Conservation (phyloP, 208 protist genomes). For the Wallacemonas collosoma region DNA sequence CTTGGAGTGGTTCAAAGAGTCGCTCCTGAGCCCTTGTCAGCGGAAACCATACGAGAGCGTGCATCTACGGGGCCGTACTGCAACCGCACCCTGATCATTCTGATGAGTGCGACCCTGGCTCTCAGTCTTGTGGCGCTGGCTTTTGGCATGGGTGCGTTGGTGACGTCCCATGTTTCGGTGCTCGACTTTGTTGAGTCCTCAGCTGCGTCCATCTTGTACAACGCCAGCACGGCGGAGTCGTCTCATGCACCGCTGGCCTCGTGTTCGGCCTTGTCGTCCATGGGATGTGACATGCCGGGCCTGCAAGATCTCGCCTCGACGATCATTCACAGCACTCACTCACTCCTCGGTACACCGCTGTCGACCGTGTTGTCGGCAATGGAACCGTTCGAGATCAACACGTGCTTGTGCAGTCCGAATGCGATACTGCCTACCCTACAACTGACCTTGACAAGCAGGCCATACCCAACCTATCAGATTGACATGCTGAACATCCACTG, state of each 20-base stretch:
- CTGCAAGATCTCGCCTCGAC: not conserved
- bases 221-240: not conserved
- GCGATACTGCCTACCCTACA: not conserved
- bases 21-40: not conserved
- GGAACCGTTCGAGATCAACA: conserved; percentile 1
- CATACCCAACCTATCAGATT: not conserved
- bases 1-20: not conserved
- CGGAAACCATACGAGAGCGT: not conserved
- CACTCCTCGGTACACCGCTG: not conserved
- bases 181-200: not conserved
- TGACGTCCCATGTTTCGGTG: conserved; percentile 3
- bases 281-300: conserved; percentile 5
- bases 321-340: not conserved
- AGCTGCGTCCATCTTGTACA: not conserved
- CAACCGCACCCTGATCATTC: not conserved
- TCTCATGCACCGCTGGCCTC: not conserved
- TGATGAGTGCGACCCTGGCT: not conserved
- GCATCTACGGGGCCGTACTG: not conserved
- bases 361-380: not conserved
- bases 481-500: conserved; percentile 6
- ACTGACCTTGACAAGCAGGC: not conserved
- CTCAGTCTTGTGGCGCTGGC: not conserved
- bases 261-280: not conserved
- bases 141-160: conserved; percentile 3
- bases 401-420: not conserved